Base-by-base conservation (phyloP, 192 early-diverging fungal species). In the Funneliformis geosporum region DNA sequence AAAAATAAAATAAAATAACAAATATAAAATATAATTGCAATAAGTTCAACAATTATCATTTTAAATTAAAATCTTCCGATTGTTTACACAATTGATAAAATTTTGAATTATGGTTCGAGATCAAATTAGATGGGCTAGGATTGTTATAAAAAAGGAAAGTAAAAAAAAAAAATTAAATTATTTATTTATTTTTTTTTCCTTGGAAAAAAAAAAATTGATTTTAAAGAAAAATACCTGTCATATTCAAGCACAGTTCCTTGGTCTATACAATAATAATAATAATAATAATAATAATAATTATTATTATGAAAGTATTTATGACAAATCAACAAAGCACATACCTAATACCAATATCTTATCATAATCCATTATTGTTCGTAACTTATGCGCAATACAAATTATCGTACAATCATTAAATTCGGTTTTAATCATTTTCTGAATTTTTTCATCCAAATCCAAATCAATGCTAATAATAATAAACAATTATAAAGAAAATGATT, bases 381-480 rank as follows among this genome's bases (percentile, higher is more conserved):
- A 66, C 21, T 96, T 90, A 78, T 99, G 97, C 0, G 97, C 97
- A 83, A 99, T 95, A 79, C 92, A 93, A 62, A 99, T 80, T 64
- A 98, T 80, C 0, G 98, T 98, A 42, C 89, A 89, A 60, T 92
- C 85, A 25, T 85, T 87, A 83, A 96, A 95, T 75, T 91, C 87
- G 38, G 90, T 88, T 38, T 92, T 89, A 75, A 99, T 96, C 0
- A 96, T 94, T 12, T 86, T 84, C 86, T 99, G 97, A 84, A 99
- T 98, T 25, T 87, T 85, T n/a, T 88, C 87, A 80, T 99, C 97
- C 0, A 95, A 96, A 71, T 91, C 88, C 78, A 92, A 92, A 80
- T 99, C 97, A 0, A 98, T 93, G 0, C 87, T 88, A 94, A n/a
- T n/a, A n/a, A n/a, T n/a, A n/a, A n/a, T 5, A 94, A 94, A n/a